phyloP scores from a whole-genome alignment of 2,329 filamentous ascomycete genomes.

The Sphaerostilbella broomeana region DNA sequence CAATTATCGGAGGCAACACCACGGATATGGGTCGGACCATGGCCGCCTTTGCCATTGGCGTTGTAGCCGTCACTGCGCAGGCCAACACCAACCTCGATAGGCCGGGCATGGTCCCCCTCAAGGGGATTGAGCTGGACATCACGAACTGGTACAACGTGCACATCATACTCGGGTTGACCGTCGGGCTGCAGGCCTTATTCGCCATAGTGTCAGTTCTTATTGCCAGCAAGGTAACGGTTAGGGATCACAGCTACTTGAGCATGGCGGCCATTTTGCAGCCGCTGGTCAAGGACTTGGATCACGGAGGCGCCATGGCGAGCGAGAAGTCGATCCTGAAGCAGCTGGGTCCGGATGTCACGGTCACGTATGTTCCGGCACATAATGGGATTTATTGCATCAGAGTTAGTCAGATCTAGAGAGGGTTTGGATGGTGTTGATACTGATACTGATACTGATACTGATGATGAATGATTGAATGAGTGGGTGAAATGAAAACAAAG shows the following conservation, averaged over 20 bases:
- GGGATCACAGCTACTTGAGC: slow-evolving; percentile 19
- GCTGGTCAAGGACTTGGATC: slow-evolving; percentile 13
- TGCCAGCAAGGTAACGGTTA: slow-evolving; percentile 24
- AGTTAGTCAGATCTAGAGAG: not conserved
- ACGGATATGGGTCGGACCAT: slow-evolving; percentile 31
- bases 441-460: not conserved
- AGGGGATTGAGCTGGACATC: slow-evolving; percentile 27
- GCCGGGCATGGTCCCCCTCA: slow-evolving; percentile 25
- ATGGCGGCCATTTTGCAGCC: slow-evolving; percentile 18
- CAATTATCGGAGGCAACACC: slow-evolving; percentile 23
- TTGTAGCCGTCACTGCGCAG: slow-evolving; percentile 28
- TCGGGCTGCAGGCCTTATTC: slow-evolving; percentile 25
- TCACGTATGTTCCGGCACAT: slow-evolving; percentile 7
- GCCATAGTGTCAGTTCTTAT: slow-evolving; percentile 18
- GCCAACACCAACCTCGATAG: slow-evolving; percentile 22
- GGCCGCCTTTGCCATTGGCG: slow-evolving; percentile 31
- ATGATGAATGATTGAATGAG: not conserved
- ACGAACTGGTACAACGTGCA: slow-evolving; percentile 26
- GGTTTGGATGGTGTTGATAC: not conserved
- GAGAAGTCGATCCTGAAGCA: slow-evolving; percentile 15
- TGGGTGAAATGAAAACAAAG: no score
- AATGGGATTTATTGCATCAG: slow-evolving; percentile 8
- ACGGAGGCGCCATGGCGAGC: slow-evolving; percentile 15
- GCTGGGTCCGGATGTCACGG: slow-evolving; percentile 1
- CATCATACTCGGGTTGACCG: slow-evolving; percentile 27